Base-by-base conservation (phyloP, 495 filamentous ascomycete genomes). In the Evernia prunastri region DNA sequence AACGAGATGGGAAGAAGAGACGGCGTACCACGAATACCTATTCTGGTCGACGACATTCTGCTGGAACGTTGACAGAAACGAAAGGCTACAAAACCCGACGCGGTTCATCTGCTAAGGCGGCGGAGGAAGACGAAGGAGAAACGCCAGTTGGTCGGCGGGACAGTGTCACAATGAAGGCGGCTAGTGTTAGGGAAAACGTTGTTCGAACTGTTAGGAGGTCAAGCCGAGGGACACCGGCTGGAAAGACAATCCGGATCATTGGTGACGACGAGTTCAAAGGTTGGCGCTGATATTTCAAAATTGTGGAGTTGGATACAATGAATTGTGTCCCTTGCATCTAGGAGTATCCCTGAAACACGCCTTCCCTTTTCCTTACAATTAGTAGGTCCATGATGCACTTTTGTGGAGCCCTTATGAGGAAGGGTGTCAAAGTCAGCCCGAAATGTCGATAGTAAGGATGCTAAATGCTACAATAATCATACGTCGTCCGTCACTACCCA, bases 21-120 rank as follows among this genome's bases (percentile, higher is more conserved):
- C 56, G 72, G 9, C 60, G 35, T 20, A 75, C 72, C 18, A 72
- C 72, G 23, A 59, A 70, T 37, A 79, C 77, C 57, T 66, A 66
- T 64, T 67, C 72, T 33, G 54, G 65, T 40, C 51, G 56, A 20
- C 60, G 58, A 25, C 66, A 68, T 23, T 59, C 70, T 20, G 58
- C 62, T 10, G 64, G 57, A 63, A 64, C 65, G 27, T 61, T 36
- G 49, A 40, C 51, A 11, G 35, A 59, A 6, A 49, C 63, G 61
- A 40, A 42, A 15, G 31, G 17, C n/a, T 31, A 49, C 0, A 27
- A 33, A 18, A 33, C 35, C 15, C 43, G 58, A 36, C 29, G 49
- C 35, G 7, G 49, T 18, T 17, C 36, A 37, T 47, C 35, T 20
- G 45, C 47, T 53, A 29, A 53, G 23, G 37, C 42, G 23, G 37